Base-by-base conservation (phyloP, 1,284 basidiomycete genomes). In the Papiliotrema flavescens region DNA sequence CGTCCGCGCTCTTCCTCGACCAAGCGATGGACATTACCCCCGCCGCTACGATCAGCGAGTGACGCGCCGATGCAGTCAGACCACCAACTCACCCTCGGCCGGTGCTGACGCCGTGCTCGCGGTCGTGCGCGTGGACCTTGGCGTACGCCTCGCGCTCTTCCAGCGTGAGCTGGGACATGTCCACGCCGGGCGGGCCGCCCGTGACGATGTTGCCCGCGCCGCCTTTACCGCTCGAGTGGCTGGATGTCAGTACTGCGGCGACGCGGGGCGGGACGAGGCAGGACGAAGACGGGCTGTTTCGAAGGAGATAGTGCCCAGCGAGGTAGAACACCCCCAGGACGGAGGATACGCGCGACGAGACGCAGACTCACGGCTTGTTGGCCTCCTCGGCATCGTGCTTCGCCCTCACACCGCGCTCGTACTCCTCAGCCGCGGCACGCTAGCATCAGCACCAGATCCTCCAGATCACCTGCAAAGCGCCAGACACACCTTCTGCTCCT, bases 121-220 rank as follows among this genome's bases (percentile, higher is more conserved):
- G 42, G 20, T 73, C 70, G 7, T 62, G 28, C 22, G 61, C 62
- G 49, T 71, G 65, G 11, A 73, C 49, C 60, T 70, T 74, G 47
- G 57, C 59, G 51, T 66, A 54, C 13, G 74, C 73, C 35, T 71
- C 74, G 32, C 63, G 61, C 55, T 76, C 74, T 46, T 75, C 70
- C 19, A 67, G 52, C 9, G 65, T 59, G 36, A 73, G 61, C 47
- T 56, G 58, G 34, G 62, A 53, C 41, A 70, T 46, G 49, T 73
- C 70, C n/a, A 64, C 59, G 20, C 60, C 57, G 15, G 50, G 54
- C 20, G 55, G 53, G 9, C 41, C 53, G 13, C 59, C 54, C 8
- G 59, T 55, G n/a, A 58, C 59, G 37, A 73, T 49, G 39, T 71
- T 73, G 22, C 75, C 75, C 1, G 63, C 66, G 23, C 75, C 75